Base-by-base conservation (phyloP, 192 early-diverging fungal genomes). In the Coemansia sp. region DNA sequence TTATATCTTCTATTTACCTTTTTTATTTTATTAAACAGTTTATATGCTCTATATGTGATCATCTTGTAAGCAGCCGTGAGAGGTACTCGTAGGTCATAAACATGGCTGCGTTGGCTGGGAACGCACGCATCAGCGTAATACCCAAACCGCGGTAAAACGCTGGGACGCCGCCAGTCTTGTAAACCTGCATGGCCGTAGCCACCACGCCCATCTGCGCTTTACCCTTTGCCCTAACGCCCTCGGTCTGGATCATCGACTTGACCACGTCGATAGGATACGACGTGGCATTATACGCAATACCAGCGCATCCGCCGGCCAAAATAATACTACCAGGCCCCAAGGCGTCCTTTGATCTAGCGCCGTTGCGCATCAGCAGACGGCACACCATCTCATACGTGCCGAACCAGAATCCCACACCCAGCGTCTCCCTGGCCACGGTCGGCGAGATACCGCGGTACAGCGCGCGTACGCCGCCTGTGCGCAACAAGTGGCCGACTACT, bases 401-500 rank as follows among this genome's bases (percentile, higher is more conserved):
- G 62, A 99, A 99, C 96, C 96, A 99, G 22, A 87, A 89, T 11
- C 86, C 93, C 21, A 94, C 91, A n/a, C 95, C 96, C 30, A 88
- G 83, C 1, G 86, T 83, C 70, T 99, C 96, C 22, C 95, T 86
- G 19, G 95, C 71, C 41, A 96, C 80, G 1, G 95, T 99, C 0
- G 71, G 74, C 9, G 55, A 24, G 33, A 75, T 70, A 3, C 80
- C 82, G 56, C 58, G 69, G 56, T 77, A 80, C 14, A 82, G 48
- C 13, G 62, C 75, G 0, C 44, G 47, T 13, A 91, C 21, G 7
- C 89, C 89, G 50, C 88, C 66, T 6, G 64, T 62, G 42, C 75
- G 66, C 42, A 88, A 19, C 17, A 83, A 73, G 17, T 82, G 64
- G 21, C 23, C n/a, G 15, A 89, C 73, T 13, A 90, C 83, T 1